A percentile compares a stretch with the other conserved stretches of the same genome.
Conservation (phyloP, 2,329 filamentous ascomycete genomes). For the Tolypocladium ovalisporum region DNA sequence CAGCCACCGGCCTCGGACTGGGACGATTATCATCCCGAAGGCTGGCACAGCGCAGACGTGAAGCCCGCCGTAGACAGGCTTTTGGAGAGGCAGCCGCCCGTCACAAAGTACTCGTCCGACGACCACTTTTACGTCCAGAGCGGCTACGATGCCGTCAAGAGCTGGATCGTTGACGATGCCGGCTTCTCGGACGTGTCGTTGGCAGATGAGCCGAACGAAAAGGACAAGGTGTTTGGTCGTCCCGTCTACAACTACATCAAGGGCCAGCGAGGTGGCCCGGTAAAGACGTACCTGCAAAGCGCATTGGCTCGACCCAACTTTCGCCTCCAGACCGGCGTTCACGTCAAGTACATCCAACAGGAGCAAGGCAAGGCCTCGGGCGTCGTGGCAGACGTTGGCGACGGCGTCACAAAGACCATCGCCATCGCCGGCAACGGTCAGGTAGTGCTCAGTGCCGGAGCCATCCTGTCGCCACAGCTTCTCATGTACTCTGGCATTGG, state of each 20-base stretch:
- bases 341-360: constrained; percentile 33
- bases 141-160: constrained; percentile 32
- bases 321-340: constrained; percentile 29
- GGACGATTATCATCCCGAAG: constrained; percentile 35
- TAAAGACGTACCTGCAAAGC: constrained; percentile 36
- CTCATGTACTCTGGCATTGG: constrained; percentile 35
- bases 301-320: constrained; percentile 31
- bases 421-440: constrained; percentile 9
- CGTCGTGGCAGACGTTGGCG: constrained; percentile 24
- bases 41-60: constrained; percentile 41
- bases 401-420: constrained; percentile 18
- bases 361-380: constrained; percentile 26
- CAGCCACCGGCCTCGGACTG: constrained; percentile 41
- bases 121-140: constrained; percentile 33
- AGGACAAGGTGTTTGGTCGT: constrained; percentile 35
- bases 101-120: constrained; percentile 32
- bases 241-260: constrained; percentile 35
- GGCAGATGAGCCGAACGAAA: constrained; percentile 32
- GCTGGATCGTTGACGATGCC: constrained; percentile 38
- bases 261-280: constrained; percentile 38
- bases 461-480: constrained; percentile 27
- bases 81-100: constrained; percentile 29
- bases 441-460: constrained; percentile 29
- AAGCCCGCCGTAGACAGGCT: constrained; percentile 32
- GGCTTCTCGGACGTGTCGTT: constrained; percentile 35